phyloP scores from a whole-genome alignment of 352 stramenopile genomes.

The Globisporangium rhizosaccharum region DNA sequence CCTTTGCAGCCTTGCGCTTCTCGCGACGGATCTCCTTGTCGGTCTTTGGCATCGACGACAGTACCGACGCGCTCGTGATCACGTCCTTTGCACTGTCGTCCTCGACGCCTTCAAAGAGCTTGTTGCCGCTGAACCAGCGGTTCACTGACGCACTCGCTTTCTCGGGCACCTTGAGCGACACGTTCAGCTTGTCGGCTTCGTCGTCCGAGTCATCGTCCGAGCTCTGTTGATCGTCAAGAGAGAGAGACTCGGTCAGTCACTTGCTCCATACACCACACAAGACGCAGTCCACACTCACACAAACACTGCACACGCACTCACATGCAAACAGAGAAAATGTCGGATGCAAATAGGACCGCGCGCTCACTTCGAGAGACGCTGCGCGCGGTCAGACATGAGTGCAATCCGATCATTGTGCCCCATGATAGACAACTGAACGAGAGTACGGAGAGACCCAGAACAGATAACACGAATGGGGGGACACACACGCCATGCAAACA shows the following conservation, averaged over 20 bases:
- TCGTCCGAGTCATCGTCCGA: slow-evolving; percentile 68
- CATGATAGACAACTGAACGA: slow-evolving; percentile 91
- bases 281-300: slow-evolving; percentile 1
- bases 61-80: slow-evolving; percentile 28
- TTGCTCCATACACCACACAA: not conserved
- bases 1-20: slow-evolving; percentile 93
- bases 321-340: slow-evolving; percentile 24
- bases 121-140: slow-evolving; percentile 83
- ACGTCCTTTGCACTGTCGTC: slow-evolving; percentile 15
- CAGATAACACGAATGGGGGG: slow-evolving; percentile 90
- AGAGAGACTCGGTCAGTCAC: not conserved
- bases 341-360: slow-evolving; percentile 75
- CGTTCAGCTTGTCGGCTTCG: slow-evolving; percentile 55
- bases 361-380: slow-evolving; percentile 25
- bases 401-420: slow-evolving; percentile 70
- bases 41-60: slow-evolving; percentile 94
- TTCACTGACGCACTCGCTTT: slow-evolving; percentile 70
- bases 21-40: slow-evolving; percentile 98
- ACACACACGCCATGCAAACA: slow-evolving; percentile 17
- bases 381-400: slow-evolving; percentile 78
- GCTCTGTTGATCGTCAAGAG: slow-evolving; percentile 39
- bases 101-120: slow-evolving; percentile 73
- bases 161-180: slow-evolving; percentile 72
- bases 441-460: slow-evolving; percentile 85
- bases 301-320: not conserved